Base-by-base conservation (phyloP, 257 asterid species). In the Misopates orontium region DNA sequence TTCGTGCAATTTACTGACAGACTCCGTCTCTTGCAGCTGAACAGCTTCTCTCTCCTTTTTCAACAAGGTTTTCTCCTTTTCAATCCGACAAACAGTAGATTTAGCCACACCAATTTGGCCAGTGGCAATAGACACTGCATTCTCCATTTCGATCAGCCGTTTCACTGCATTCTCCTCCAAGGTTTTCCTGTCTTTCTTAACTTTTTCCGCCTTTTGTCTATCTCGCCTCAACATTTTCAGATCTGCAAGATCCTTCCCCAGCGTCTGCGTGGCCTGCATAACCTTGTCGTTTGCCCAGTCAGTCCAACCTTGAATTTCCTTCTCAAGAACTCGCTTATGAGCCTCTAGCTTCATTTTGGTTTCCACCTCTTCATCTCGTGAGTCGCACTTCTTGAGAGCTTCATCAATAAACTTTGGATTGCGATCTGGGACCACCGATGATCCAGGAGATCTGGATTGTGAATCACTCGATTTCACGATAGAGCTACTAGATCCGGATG, bases 121-220 rank as follows among this genome's bases (percentile, higher is more conserved):
- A 16, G 71, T 68, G 21, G 88, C 80, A 39, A 79, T 86, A 47
- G 79, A 61, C 75, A 86, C 36, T 1, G 87, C 87, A 48, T 76
- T 6, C 70, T 88, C 95, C 88, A 86, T 82, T 78, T 86, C 96
- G 4, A 82, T 47, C 42, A 86, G 76, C 77, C 90, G 76, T 71
- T 84, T 85, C 64, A 71, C 11, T 24, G 80, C 73, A 61, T 60
- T 74, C n/a, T n/a, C n/a, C n/a, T n/a, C n/a, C n/a, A n/a, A n/a
- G n/a, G n/a, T n/a, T n/a, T n/a, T n/a, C n/a, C n/a, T n/a, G n/a
- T n/a, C n/a, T n/a, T n/a, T n/a, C 67, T 79, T 80, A 66, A 77
- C 53, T 51, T 71, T 83, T 42, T 86, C 91, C 0, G 69, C 60
- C 57, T 83, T 90, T 60, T 76, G 86, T 58, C 74, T 88, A 74